These are phyloP conservation scores for Pythium apleroticum DNA, from an alignment of 352 stramenopile species.

Conservation along the genomic window DNA sequence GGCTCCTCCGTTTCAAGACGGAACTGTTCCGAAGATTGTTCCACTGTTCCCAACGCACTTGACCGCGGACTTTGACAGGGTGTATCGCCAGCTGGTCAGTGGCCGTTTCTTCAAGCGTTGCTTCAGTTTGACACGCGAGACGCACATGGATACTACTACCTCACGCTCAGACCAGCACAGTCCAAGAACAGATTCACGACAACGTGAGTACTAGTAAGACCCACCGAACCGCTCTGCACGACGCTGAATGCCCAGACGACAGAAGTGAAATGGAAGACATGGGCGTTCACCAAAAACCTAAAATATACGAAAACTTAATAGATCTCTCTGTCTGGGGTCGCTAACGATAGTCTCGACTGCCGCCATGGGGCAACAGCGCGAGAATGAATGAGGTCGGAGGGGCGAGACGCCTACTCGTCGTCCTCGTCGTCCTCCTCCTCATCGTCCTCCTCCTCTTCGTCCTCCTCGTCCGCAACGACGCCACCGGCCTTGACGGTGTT, in stretches of 20 bases:
- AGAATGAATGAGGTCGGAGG: not conserved
- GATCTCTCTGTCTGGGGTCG: conserved; percentile 24
- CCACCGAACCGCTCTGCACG: too few species aligned
- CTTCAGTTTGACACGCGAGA: conserved; percentile 6
- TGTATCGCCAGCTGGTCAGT: conserved; percentile 10
- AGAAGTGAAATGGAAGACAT: too few species aligned
- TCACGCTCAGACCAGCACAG: not conserved
- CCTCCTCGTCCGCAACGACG: conserved; percentile 41
- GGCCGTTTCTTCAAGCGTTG: conserved; percentile 6
- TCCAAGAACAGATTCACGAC: not conserved
- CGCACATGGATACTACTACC: conserved; percentile 1
- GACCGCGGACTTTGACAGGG: not conserved
- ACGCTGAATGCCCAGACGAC: too few species aligned
- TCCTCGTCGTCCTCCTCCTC: conserved; percentile 62
- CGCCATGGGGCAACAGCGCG: not conserved
- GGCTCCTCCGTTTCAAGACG: not conserved
- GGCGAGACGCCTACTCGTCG: conserved; percentile 47
- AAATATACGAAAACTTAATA: conserved; percentile 35
- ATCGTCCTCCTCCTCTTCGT: conserved; percentile 73
- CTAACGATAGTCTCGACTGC: conserved; percentile 24
- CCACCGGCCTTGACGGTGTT: conserved; percentile 54
- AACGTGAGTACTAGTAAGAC: too few species aligned
- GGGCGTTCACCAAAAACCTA: conserved; percentile 22
- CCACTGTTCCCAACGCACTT: not conserved
- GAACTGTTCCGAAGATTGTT: conserved; percentile 5